Evolutionary conservation across 108 stramenopile genomes (phyloP), one percentile per base, ranked within the genome.

Genomic region (Fistulifera pelliculosa): DNA sequence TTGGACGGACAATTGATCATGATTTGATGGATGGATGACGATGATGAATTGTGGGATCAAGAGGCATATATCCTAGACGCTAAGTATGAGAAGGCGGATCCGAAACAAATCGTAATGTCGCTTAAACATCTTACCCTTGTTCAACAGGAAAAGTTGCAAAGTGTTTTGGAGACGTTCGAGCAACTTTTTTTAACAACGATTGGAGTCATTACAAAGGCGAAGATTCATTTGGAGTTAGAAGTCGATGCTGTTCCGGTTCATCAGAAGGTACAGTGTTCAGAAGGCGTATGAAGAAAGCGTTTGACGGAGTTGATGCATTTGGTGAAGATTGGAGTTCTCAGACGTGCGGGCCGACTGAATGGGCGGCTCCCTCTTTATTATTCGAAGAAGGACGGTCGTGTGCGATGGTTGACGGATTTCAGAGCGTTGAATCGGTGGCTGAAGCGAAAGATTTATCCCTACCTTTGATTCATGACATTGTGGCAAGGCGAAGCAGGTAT

Each of bases 21-120:
- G n/a, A n/a, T n/a, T n/a, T n/a, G n/a, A n/a, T n/a, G n/a, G n/a
- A n/a, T n/a, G n/a, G n/a, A n/a, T n/a, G n/a, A n/a, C n/a, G n/a
- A n/a, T n/a, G n/a, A n/a, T n/a, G 47, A 48, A 48, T 11, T 16
- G 47, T 10, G 10, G 47, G 12, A 13, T 16, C 47, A 16, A 13
- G n/a, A 13, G 10, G 17, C 8, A 10, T 16, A 16, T 10, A 48
- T 61, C 16, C 49, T 56, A 42, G 68, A 69, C 49, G 73, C 73
- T n/a, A 74, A 74, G 25, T 74, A 74, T 53, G 42, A 65, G 19
- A 61, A 61, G 31, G 68, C 59, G 38, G 60, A 69, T 49, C 50
- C 64, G 19, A 8, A 28, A 39, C 26, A 65, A 8, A 44, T 48
- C 11, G 42, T 38, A 0, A 38, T 68, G 7, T 25, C 47, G 15